A percentile compares a stretch with the other conserved stretches of the same genome.
phyloP scores from a whole-genome alignment of 2,329 filamentous ascomycete species.

The Setomelanomma holmii region DNA sequence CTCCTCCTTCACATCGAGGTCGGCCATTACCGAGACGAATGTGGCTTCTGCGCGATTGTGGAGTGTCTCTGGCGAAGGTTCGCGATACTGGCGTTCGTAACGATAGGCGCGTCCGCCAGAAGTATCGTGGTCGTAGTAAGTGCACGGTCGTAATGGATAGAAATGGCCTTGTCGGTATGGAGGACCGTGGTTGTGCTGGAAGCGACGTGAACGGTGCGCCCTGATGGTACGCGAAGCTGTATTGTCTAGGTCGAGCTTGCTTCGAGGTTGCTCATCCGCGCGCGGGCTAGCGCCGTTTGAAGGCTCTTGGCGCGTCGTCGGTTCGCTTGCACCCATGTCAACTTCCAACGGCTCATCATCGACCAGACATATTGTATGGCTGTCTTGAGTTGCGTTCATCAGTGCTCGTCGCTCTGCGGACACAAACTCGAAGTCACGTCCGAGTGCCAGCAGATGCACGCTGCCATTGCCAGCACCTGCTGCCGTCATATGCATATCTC shows the following conservation, averaged over 20 bases:
- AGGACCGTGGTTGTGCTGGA: background rate
- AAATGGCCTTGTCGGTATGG: background rate
- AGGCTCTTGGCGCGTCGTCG: slow-evolving; percentile 15
- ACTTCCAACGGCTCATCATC: slow-evolving; percentile 7
- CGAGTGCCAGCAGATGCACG: background rate
- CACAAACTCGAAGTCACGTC: background rate
- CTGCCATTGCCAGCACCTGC: background rate
- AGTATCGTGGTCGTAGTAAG: slow-evolving; percentile 7
- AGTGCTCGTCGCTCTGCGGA: background rate
- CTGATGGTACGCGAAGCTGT: slow-evolving; percentile 22
- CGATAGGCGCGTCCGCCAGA: slow-evolving; percentile 9
- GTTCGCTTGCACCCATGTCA: background rate
- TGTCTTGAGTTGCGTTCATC: background rate
- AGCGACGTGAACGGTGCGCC: slow-evolving; percentile 1
- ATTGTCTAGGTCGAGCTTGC: slow-evolving; percentile 21
- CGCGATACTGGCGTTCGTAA: slow-evolving; percentile 7
- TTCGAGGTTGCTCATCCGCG: slow-evolving; percentile 5
- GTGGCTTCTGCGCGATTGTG: slow-evolving; percentile 16
- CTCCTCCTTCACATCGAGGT: slow-evolving; percentile 38
- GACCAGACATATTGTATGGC: background rate
- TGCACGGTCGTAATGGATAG: background rate
- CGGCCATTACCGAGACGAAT: slow-evolving; percentile 34
- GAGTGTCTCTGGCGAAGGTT: slow-evolving; percentile 14
- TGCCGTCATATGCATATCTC: background rate
- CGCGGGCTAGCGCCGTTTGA: slow-evolving; percentile 19